These are phyloP conservation scores for Lippia alba DNA, from an alignment of 305 asterid species.

Conservation along the genomic window DNA sequence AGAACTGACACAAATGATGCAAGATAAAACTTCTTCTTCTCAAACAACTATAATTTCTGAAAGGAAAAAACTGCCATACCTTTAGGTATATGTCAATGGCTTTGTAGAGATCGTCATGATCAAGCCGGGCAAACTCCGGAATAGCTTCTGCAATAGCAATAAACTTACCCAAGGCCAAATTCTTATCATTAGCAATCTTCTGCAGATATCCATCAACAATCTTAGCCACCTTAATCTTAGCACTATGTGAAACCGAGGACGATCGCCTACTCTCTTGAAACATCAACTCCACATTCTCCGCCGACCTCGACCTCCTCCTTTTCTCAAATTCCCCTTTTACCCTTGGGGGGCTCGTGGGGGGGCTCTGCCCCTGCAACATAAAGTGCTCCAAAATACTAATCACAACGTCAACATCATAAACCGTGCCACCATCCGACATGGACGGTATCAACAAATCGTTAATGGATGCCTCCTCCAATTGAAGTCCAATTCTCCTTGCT, in stretches of 20 bases:
- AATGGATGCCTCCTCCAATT: slow-evolving; percentile 78
- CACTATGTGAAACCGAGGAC: slow-evolving; percentile 84
- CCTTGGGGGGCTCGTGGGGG: slow-evolving; percentile 73
- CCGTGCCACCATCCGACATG: slow-evolving; percentile 31
- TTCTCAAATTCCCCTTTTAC: slow-evolving; percentile 51
- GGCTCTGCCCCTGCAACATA: slow-evolving; percentile 77
- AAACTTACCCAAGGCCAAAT: slow-evolving; percentile 64
- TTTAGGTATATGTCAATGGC: slow-evolving; percentile 88
- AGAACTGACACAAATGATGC: too few species aligned
- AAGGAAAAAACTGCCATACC: slow-evolving; percentile 45
- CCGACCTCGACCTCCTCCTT: slow-evolving; percentile 78
- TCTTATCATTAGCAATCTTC: slow-evolving; percentile 64
- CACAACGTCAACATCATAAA: slow-evolving; percentile 71
- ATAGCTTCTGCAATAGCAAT: slow-evolving; percentile 68
- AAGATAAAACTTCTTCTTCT: too few species aligned
- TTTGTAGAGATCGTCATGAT: slow-evolving; percentile 90
- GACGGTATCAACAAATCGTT: slow-evolving; percentile 72
- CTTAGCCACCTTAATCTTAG: slow-evolving; percentile 85
- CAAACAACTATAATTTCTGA: too few species aligned
- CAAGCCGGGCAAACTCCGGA: slow-evolving; percentile 80
- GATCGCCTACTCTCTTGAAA: slow-evolving; percentile 82
- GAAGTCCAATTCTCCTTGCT: slow-evolving; percentile 61
- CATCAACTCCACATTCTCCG: slow-evolving; percentile 67
- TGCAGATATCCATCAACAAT: slow-evolving; percentile 81
- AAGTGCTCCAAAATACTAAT: slow-evolving; percentile 69